Base-by-base conservation (phyloP, 805 yeast genomes). In the Brettanomyces custersianus region DNA sequence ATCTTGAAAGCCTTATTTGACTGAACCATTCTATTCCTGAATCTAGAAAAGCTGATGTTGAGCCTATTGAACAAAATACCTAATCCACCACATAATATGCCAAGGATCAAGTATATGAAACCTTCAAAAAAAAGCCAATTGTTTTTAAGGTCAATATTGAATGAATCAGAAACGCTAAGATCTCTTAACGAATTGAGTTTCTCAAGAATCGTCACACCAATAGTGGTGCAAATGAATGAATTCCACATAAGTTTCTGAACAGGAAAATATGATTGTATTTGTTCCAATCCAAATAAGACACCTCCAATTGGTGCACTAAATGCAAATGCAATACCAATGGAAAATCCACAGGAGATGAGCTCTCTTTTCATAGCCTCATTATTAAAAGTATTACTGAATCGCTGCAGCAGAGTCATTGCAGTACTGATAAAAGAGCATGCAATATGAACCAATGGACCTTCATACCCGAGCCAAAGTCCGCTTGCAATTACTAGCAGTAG, bases 231-330 rank as follows among this genome's bases (percentile, higher is more conserved):
- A 3, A 83, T 80, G 56, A 85, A 86, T 5, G 87, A 74, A 46
- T 77, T 77, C 95, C 95, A 85, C 77, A 85, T 72, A 41, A 79
- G 66, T 41, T 68, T 71, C 20, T 73, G 74, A 16, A 79, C 73
- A 33, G 70, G 72, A 49, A 79, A 74, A 48, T 71, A 81, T 23
- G 77, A 70, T 4, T 80, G 74, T 30, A 80, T 62, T 41, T 74
- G 76, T 48, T 85, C 94, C 15, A 82, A 54, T 4, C 81, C 79
- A 54, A 84, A 86, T 22, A 85, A 54, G 2, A 86, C 92, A 1
- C 95, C 95, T 6, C 94, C 94, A 38, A 86, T 77, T 3, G 95
- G 95, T 0, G 94, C 77, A 41, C 80, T 81, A 57, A 85, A 84
- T 1, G 95, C 94, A 11, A 81, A 83, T 0, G 88, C 74, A 18